A percentile compares a stretch with the other conserved stretches of the same genome.
Conservation (phyloP, 192 early-diverging fungal species). For the Phlyctochytrium arcticum region DNA sequence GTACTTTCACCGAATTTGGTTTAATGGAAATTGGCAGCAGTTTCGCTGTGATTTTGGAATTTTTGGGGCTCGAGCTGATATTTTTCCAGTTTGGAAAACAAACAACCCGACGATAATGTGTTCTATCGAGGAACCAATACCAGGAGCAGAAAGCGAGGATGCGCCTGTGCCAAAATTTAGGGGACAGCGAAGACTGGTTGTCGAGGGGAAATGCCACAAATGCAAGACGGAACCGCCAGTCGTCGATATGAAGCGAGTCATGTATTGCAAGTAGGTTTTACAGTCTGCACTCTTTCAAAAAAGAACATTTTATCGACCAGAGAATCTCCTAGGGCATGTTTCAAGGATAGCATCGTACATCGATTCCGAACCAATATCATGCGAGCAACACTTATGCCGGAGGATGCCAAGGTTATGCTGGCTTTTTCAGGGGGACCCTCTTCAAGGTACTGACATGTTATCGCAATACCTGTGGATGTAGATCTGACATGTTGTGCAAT, state of each 20-base stretch:
- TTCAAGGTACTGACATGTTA: constrained; percentile 52
- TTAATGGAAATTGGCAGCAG: no score
- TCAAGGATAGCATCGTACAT: constrained; percentile 59
- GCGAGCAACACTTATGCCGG: constrained; percentile 41
- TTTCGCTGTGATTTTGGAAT: no score
- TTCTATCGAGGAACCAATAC: background rate
- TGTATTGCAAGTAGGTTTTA: constrained; percentile 66
- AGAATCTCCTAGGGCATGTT: constrained; percentile 51
- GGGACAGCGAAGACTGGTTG: background rate
- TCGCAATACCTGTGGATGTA: no score
- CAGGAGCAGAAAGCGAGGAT: background rate
- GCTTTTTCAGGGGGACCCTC: constrained; percentile 84
- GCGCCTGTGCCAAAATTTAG: background rate
- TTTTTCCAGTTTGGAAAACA: no score
- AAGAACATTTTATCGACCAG: background rate
- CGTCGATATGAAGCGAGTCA: constrained; percentile 62
- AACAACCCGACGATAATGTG: background rate
- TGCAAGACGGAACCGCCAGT: constrained; percentile 67
- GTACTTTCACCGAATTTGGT: no score
- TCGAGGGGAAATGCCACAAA: constrained; percentile 60
- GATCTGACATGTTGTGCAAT: background rate
- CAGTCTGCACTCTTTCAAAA: background rate
- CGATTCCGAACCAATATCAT: constrained; percentile 67
- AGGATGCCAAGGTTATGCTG: constrained; percentile 60
- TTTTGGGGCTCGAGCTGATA: no score